Evolutionary conservation across 2,329 filamentous ascomycete genomes (phyloP), one percentile per base, ranked within the genome.

Genomic region (Escovopsis sp.): DNA sequence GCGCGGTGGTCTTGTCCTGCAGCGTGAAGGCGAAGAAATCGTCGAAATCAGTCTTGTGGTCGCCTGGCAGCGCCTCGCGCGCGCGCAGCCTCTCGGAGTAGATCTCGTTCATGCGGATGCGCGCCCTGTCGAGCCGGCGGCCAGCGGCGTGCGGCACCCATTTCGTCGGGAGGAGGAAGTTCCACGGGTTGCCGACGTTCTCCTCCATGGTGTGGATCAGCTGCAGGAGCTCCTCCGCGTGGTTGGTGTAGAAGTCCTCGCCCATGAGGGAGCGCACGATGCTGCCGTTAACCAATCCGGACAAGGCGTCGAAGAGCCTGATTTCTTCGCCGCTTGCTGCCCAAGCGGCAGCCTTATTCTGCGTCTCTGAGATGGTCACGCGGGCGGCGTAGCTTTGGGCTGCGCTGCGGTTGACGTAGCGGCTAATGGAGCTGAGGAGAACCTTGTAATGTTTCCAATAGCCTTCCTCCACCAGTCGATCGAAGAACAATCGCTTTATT

Each of bases 11-110:
- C 23, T 39, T 34, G 32, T 48, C 50, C 30, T 44, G 38, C 36
- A 52, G 38, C 11, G 46, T 45, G 36, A 49, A 47, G 1, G 50
- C 47, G 39, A 49, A 32, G 43, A 51, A 53, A 40, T 52, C 51
- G 4, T 23, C 35, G 37, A 3, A 38, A 26, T 15, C 28, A 2
- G 28, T 43, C 42, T 10, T 33, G 12, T 12, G 12, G 6, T 3
- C 26, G 18, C 12, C n/a, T 30, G 15, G 18, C 30, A 10, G 36
- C 37, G 12, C 18, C n/a, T 37, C 45, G 11, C 51, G 40, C 26
- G 49, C 38, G 11, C 23, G 34, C 8, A 53, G 46, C 11, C 41
- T 43, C 26, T 50, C 47, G 30, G 6, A 32, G 37, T 52, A 48
- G 12, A 53, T 50, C 15, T 47, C 43, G 8, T 43, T 46, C 15